Base-by-base conservation (phyloP, 345 rosid species). In the Zanthoxylum bungeanum region DNA sequence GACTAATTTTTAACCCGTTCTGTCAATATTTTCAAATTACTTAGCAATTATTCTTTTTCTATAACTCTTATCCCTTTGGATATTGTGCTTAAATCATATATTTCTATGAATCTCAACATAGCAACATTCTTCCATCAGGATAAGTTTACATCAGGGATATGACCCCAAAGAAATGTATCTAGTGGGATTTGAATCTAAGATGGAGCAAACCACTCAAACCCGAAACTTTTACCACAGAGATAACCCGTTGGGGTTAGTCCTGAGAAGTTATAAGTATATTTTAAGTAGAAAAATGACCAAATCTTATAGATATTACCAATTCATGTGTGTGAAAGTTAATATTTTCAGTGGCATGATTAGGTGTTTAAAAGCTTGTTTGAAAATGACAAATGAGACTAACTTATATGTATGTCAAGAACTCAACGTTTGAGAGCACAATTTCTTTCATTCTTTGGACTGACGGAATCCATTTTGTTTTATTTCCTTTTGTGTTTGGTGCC, bases 401-500 rank as follows among this genome's bases (percentile, higher is more conserved):
- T 19, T 66, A 39, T 68, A 14, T 39, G 9, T 68, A 10, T 39
- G 9, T 67, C 50, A 56, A 51, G 57, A 36, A 40, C 28, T 55
- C 30, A 55, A 49, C 52, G 72, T 67, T 57, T 64, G 33, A 50
- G 42, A 39, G 55, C 57, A 51, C 1, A 16, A 22, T 22, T 34
- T 21, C 72, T 9, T 25, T 44, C 7, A 36, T n/a, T 39, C 46
- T 71, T 33, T 56, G 33, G 33, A 30, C 16, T 53, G n/a, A 51
- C 37, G 28, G 40, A 9, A 51, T 60, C 21, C 58, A 39, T 68
- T 21, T n/a, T 30, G 16, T 25, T 33, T 68, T 6, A 5, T 2
- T 21, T 50, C 17, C 37, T 28, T 8, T 57, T 57, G 36, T 53
- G 56, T 21, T 27, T 68, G 68, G 30, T 76, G 71, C 64, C 84